Evolutionary conservation across 1,284 basidiomycete species (phyloP).

Genomic region (Microbotryomycetes sp.): DNA sequence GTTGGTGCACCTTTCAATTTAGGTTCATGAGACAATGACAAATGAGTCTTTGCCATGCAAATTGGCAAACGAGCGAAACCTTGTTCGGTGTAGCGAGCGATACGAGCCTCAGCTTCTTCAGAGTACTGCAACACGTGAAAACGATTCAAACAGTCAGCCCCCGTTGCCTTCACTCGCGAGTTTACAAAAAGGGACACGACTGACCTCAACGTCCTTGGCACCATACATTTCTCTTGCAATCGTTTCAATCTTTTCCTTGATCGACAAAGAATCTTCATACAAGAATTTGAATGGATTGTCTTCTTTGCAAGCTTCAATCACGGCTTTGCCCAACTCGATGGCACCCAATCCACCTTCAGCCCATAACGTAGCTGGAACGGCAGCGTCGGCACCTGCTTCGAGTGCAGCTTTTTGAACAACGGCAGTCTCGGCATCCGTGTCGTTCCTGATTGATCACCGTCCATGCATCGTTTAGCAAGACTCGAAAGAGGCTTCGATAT

Average conservation of each 20-base stretch:
- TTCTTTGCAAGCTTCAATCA: constrained; percentile 70
- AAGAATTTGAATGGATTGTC: constrained; percentile 76
- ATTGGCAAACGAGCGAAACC: constrained; percentile 75
- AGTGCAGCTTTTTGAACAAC: constrained; percentile 76
- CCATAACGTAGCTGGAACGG: constrained; percentile 95
- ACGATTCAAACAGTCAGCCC: background rate
- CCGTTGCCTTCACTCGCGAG: background rate
- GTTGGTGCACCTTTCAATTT: constrained; percentile 81
- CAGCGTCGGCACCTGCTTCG: constrained; percentile 84
- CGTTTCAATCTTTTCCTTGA: constrained; percentile 78
- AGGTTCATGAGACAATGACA: constrained; percentile 93
- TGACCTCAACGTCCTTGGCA: constrained; percentile 79
- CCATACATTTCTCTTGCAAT: constrained; percentile 87
- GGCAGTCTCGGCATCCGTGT: constrained; percentile 82
- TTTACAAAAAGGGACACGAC: constrained; percentile 35
- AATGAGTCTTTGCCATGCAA: constrained; percentile 79
- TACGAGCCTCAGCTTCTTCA: constrained; percentile 72
- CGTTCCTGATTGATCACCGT: constrained; percentile 56
- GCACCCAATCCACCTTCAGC: constrained; percentile 86
- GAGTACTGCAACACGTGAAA: constrained; percentile 23
- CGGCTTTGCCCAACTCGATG: constrained; percentile 75
- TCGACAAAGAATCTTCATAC: constrained; percentile 64
- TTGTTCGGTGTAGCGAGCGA: constrained; percentile 87
- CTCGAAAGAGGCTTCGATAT: background rate
- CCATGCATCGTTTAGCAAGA: background rate